phyloP scores from a whole-genome alignment of 768 basidiomycete genomes.

The Crucibulum laeve region DNA sequence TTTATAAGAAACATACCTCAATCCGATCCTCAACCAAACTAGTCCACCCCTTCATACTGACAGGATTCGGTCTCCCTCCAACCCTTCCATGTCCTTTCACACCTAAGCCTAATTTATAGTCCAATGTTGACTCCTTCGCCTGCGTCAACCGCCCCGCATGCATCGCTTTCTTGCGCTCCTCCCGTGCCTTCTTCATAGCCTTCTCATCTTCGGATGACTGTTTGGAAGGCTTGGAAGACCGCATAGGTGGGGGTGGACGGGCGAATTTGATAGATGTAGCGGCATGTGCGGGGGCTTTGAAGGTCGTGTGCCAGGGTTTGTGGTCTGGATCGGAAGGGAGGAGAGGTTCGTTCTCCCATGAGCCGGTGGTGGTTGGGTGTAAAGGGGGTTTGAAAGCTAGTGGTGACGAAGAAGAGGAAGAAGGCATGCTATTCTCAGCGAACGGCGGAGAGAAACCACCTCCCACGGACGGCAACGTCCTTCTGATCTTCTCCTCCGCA shows the following conservation, averaged over 20 bases:
- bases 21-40: conserved; percentile 76
- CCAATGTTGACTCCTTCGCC: conserved; percentile 71
- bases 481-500: conserved; percentile 65
- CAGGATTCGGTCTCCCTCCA: conserved; percentile 44
- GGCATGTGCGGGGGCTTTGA: conserved; percentile 54
- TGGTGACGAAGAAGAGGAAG: conserved; percentile 6
- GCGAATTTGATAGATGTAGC: conserved; percentile 51
- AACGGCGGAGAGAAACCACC: no score
- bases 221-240: conserved; percentile 5
- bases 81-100: conserved; percentile 25
- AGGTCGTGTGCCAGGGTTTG: conserved; percentile 68
- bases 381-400: conserved; percentile 5
- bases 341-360: conserved; percentile 47
- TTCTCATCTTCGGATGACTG: conserved; percentile 26
- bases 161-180: conserved; percentile 46
- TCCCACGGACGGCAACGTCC: conserved; percentile 30
- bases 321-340: conserved; percentile 54
- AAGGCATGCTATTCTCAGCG: no score
- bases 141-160: conserved; percentile 51
- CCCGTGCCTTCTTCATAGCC: conserved; percentile 39
- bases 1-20: conserved; percentile 43
- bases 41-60: conserved; percentile 69
- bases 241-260: conserved; percentile 29
- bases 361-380: conserved; percentile 25
- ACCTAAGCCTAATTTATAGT: conserved; percentile 78